Base-by-base conservation (phyloP, 2,329 filamentous ascomycete genomes). In the Aureobasidium musti region DNA sequence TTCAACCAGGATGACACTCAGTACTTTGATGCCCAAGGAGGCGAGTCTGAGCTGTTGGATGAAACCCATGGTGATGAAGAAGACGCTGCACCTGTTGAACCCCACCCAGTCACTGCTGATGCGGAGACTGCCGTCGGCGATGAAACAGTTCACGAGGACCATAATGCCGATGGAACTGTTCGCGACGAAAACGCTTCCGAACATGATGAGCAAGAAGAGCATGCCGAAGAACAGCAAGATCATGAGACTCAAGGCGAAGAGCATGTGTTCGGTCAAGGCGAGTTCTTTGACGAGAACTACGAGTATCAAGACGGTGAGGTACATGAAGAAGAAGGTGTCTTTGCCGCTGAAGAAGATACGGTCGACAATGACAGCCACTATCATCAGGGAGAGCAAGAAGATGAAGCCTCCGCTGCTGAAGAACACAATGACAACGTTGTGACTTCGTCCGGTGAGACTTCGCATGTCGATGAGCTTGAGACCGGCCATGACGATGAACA, bases 211-310 rank as follows among this genome's bases (percentile, higher is more conserved):
- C 23, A 52, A 35, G 54, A 59, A 33, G 41, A 52, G 23, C 59
- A 37, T 37, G 33, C n/a, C 10, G 56, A 47, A 47, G n/a, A 35
- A 35, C 35, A 35, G 14, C 56, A 60, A 35, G 39, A 47, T n/a
- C 39, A 47, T 35, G 68, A 67, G 21, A 49, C 67, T 21, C 33
- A 60, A 14, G 68, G 68, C 33, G 66, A 72, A 23, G 47, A 66
- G 23, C 65, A 71, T 17, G 68, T 68, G 19, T 67, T 71, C 49
- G 56, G 60, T 5, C 68, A 71, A n/a, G 68, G 68, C 41, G 61
- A 67, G 13, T 56, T 70, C 39, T 59, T 69, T 17, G 67, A 69
- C 19, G 52, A 70, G 11, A 37, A 63, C 23, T 63, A 63, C 45
- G 60, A 63, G 6, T 53, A 52, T 17, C 49, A 43, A 23, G 60